A percentile compares a stretch with the other conserved stretches of the same genome.
These are phyloP conservation scores for Besnoitia besnoiti DNA, from an alignment of 169 alveolate species.

Conservation along the genomic window DNA sequence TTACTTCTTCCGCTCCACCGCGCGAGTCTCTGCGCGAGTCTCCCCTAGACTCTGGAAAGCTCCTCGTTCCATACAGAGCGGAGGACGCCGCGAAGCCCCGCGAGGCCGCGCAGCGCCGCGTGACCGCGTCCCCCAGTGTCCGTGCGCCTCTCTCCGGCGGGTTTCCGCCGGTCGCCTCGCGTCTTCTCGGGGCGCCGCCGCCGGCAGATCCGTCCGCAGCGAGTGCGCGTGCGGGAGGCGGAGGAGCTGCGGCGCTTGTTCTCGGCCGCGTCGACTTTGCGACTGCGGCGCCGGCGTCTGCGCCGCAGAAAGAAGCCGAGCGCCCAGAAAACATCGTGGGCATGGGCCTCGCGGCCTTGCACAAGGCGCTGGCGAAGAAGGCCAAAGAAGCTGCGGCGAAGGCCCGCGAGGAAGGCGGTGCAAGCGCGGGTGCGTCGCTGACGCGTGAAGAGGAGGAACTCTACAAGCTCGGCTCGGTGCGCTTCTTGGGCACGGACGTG, in stretches of 20 bases:
- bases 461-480: not conserved
- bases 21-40: not conserved
- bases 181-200: not conserved
- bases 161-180: not conserved
- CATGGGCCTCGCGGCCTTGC: conserved; percentile 36
- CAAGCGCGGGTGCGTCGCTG: not conserved
- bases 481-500: no score
- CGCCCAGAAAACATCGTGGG: conserved; percentile 7
- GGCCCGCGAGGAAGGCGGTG: not conserved
- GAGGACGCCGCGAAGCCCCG: not conserved
- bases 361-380: conserved; percentile 24
- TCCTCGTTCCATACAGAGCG: not conserved
- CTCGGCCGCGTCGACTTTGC: not conserved
- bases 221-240: not conserved
- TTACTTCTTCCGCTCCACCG: not conserved
- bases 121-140: not conserved
- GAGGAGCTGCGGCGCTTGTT: not conserved
- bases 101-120: not conserved
- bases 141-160: not conserved
- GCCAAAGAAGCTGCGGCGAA: not conserved
- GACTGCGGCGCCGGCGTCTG: not conserved
- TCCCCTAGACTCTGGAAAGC: not conserved
- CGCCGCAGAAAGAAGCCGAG: not conserved
- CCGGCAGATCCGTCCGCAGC: not conserved
- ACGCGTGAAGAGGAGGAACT: not conserved